Base-by-base conservation (phyloP, 2,329 filamentous ascomycete genomes). In the Curvularia sp. region DNA sequence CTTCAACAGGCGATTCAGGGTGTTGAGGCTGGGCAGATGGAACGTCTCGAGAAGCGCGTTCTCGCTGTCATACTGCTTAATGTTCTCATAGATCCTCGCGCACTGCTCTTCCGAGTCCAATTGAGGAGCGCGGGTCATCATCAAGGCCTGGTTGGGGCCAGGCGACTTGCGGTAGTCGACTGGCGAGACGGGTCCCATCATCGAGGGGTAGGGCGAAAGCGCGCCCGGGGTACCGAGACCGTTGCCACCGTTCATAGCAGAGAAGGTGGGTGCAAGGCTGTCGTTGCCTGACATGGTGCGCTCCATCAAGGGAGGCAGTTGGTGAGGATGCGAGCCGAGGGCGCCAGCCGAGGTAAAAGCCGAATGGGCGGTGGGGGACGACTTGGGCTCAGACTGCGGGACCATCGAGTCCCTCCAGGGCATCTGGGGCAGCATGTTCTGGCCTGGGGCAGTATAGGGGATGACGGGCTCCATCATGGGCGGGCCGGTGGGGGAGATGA, bases 391-490 rank as follows among this genome's bases (percentile, higher is more conserved):
- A 38, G 85, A 81, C 67, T 89, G 87, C 28, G 90, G 85, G 81
- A 96, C 86, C 82, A 95, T 95, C 39, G 88, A 86, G 73, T 97
- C 94, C 71, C 97, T 92, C 94, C 94, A 98, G 59, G 93, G 90
- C 81, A 93, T 91, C 74, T 93, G 92, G 35, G 92, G 90, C 49
- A 96, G 80, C 59, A 91, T 90, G 71, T 94, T 91, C 59, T 92
- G 88, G 53, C 89, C 90, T 6, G 91, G 77, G 8, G 80, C 84
- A 3, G 70, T 72, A 70, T 93, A 96, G 15, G 89, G 87, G 53
- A 91, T 88, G 54, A 90, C 85, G 15, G 91, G 85, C 72, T 96
- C 92, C 82, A 96, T 87, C 72, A 93, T 83, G 43, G 89, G 84
- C 54, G 88, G 83, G 63, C 85, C 87, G 69, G 87, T 88, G 63